Evolutionary conservation across 2,329 filamentous ascomycete species (phyloP), one percentile per base, ranked within the genome.

Genomic region (Cladosporium sp.): DNA sequence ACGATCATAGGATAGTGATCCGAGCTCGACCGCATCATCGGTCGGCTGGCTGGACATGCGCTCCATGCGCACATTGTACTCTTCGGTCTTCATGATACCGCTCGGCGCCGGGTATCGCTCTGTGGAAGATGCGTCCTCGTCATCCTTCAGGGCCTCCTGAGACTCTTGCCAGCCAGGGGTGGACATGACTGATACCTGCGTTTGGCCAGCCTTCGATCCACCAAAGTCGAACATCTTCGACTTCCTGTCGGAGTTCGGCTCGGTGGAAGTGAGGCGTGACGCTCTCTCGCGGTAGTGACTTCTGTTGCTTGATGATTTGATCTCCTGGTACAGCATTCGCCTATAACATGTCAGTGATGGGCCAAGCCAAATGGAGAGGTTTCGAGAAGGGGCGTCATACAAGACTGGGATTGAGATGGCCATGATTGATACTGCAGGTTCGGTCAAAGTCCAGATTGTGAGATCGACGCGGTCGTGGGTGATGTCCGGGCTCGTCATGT

Each of bases 401-500:
- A 48, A 24, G 45, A 48, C 45, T 4, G 45, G 45, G n/a, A 48
- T 48, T 3, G 24, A 48, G 7, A 48, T 48, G 12, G 45, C 45
- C 45, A 48, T 48, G n/a, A 48, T 48, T 9, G 45, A 41, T 15
- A 48, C 45, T 2, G 45, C 45, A 8, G 45, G 45, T 27, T 48
- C 45, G 7, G 45, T 3, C 8, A 48, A 36, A 11, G 45, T 48
- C 45, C 45, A 48, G 24, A 48, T 48, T 1, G 45, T 48, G 8
- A 48, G 37, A 17, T 48, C 45, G 27, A 48, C 45, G 13, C 45
- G 45, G 2, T 39, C 18, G 27, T 41, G 40, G 13, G 45, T 48
- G 27, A 48, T 22, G 8, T 48, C 45, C 1, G 45, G 45, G 11
- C 40, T 24, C 3, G 45, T 48, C 45, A 48, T 48, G 19, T 17